phyloP scores from a whole-genome alignment of 495 filamentous ascomycete species.

The Paragyromitra xinjiangensis region DNA sequence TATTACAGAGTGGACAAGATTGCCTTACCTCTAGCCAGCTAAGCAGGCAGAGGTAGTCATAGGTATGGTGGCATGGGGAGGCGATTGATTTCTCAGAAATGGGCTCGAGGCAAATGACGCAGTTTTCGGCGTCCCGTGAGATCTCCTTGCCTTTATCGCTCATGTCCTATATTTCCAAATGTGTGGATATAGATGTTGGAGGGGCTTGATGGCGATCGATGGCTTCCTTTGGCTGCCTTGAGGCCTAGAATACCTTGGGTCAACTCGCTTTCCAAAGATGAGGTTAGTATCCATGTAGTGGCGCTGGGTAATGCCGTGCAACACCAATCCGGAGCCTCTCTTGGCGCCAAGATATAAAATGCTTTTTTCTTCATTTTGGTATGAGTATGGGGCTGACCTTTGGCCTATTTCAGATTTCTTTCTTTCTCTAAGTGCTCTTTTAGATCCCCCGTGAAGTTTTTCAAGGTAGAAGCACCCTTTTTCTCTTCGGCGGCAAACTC shows the following conservation, averaged over 20 bases:
- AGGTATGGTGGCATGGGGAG: slow-evolving; percentile 51
- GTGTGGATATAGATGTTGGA: background rate
- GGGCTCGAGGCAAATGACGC: slow-evolving; percentile 56
- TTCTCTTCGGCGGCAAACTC: background rate
- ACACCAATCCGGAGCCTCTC: background rate
- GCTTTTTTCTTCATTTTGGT: too few relatives aligned
- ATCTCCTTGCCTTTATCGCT: slow-evolving; percentile 24
- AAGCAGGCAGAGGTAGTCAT: slow-evolving; percentile 73
- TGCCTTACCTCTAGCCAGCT: slow-evolving; percentile 74
- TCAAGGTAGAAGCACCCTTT: too few relatives aligned
- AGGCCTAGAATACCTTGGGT: background rate
- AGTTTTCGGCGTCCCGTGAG: slow-evolving; percentile 33
- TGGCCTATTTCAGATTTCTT: too few relatives aligned
- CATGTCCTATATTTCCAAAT: slow-evolving; percentile 12
- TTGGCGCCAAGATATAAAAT: background rate
- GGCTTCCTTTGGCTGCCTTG: background rate
- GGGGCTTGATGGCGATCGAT: background rate
- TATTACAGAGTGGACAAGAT: slow-evolving; percentile 70
- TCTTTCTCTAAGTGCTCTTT: too few relatives aligned
- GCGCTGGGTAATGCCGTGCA: background rate
- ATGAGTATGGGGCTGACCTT: too few relatives aligned
- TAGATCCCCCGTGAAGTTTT: too few relatives aligned
- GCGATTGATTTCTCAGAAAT: slow-evolving; percentile 51
- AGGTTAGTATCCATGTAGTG: too few relatives aligned
- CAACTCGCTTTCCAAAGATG: background rate